Conservation (phyloP, 306 rosid species). For the Comarum palustre region DNA sequence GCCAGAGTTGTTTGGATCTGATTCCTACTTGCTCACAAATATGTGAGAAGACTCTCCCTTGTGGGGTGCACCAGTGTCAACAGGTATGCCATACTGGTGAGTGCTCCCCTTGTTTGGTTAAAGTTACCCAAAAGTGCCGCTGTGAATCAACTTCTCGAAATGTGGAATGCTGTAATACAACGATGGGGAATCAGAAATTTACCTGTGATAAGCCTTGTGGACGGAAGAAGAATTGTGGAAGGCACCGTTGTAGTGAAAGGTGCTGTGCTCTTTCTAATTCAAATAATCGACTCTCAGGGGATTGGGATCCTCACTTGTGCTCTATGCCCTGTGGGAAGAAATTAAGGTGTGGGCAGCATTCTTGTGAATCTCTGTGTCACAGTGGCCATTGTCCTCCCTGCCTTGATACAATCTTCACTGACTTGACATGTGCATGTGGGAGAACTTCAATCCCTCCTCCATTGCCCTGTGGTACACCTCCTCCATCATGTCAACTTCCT, state of each 20-base stretch:
- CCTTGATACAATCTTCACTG: slow-evolving; percentile 85
- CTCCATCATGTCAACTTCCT: slow-evolving; percentile 83
- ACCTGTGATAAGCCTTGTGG: slow-evolving; percentile 86
- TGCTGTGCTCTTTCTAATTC: slow-evolving; percentile 76
- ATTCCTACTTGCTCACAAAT: slow-evolving; percentile 72
- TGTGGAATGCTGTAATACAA: slow-evolving; percentile 73
- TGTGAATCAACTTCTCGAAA: slow-evolving; percentile 65
- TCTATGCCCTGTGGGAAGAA: slow-evolving; percentile 79
- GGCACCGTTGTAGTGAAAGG: slow-evolving; percentile 82
- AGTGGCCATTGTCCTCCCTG: slow-evolving; percentile 95
- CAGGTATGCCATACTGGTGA: slow-evolving; percentile 73
- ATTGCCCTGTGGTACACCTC: slow-evolving; percentile 76
- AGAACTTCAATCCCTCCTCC: slow-evolving; percentile 88
- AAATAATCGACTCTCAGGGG: slow-evolving; percentile 32
- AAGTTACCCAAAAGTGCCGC: slow-evolving; percentile 72
- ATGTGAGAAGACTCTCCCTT: slow-evolving; percentile 61
- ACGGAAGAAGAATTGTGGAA: slow-evolving; percentile 83
- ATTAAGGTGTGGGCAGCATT: slow-evolving; percentile 87
- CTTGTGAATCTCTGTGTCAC: slow-evolving; percentile 77
- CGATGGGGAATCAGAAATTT: slow-evolving; percentile 42
- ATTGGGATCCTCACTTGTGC: slow-evolving; percentile 91
- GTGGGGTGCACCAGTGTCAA: slow-evolving; percentile 59
- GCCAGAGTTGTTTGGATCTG: slow-evolving; percentile 73
- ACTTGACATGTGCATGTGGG: slow-evolving; percentile 83
- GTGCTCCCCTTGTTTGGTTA: slow-evolving; percentile 71